Conservation (phyloP, 768 basidiomycete genomes). For the Mrakia hoshinonis region DNA sequence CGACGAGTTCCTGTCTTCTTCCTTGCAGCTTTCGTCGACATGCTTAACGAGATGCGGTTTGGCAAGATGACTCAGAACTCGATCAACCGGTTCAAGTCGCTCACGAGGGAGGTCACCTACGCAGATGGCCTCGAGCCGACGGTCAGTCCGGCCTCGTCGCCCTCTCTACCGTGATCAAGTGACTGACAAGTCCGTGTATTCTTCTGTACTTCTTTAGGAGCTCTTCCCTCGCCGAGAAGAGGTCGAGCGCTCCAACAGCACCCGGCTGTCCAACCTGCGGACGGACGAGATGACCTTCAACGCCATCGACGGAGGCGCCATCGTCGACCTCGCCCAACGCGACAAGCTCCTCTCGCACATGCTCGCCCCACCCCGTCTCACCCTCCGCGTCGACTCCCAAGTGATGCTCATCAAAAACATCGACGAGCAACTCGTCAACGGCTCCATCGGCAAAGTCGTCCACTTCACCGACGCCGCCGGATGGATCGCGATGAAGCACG, state of each 20-base stretch:
- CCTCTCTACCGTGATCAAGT: too few species aligned
- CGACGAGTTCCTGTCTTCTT: neutral
- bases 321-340: slow-evolving; percentile 44
- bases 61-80: slow-evolving; percentile 62
- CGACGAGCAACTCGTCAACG: slow-evolving; percentile 84
- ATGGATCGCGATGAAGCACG: slow-evolving; percentile 41
- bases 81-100: slow-evolving; percentile 57
- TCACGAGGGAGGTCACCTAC: slow-evolving; percentile 62
- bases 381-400: slow-evolving; percentile 69
- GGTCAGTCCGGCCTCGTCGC: slow-evolving; percentile 58
- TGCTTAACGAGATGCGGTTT: slow-evolving; percentile 98
- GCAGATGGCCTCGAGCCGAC: slow-evolving; percentile 78
- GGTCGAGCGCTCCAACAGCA: slow-evolving; percentile 72
- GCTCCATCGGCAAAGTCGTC: slow-evolving; percentile 77
- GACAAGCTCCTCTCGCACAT: slow-evolving; percentile 78
- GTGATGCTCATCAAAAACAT: slow-evolving; percentile 96
- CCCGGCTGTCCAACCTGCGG: slow-evolving; percentile 2
- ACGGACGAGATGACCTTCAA: slow-evolving; percentile 7
- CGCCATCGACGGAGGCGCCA: neutral
- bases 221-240: slow-evolving; percentile 89
- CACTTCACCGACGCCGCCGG: slow-evolving; percentile 54
- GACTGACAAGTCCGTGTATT: neutral
- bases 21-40: slow-evolving; percentile 51
- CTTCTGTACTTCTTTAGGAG: slow-evolving; percentile 15
- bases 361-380: slow-evolving; percentile 64